Evolutionary conservation across 2,329 filamentous ascomycete species (phyloP), one percentile per base, ranked within the genome.

Genomic region (Tolypocladium paradoxum): DNA sequence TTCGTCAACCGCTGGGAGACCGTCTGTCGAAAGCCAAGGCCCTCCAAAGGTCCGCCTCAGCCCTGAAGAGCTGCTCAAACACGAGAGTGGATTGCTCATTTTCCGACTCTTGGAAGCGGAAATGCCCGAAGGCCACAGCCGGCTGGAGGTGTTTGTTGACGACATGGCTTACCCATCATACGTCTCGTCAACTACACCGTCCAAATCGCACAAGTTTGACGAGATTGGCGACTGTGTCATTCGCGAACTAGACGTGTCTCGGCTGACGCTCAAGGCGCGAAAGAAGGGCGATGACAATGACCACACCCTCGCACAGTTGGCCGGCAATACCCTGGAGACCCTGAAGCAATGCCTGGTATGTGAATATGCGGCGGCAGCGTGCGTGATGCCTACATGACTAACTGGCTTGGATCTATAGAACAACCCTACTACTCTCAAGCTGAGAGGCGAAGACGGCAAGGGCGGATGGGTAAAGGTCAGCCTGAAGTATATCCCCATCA

Each of bases 201-300:
- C 77, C 40, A 85, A 78, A 61, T 73, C 77, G 12, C 80, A 84
- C 64, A 87, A 82, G 51, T 90, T 97, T 68, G 88, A 93, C 61
- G 93, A 99, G 70, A 90, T 91, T 64, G 91, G 92, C 49, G 93
- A 99, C 70, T 93, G 90, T 52, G 90, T 99, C 70, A 88, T 99
- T 55, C 89, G 93, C 56, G 93, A 99, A 69, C 78, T 99, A n/a
- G 95, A 99, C 58, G 91, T 96, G 62, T 99, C 93, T 3, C 88
- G 87, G 59, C 83, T 99, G 54, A 97, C 91, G 0, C 78, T 99
- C 58, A 88, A 90, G 54, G 78, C 96, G 48, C 84, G 90, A 45
- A 87, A 92, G 63, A 90, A 90, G 66, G 77, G 82, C 18, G 87
- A 95, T 59, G 80, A 87, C 54, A 81, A 86, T 51, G 85, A 95